These are phyloP conservation scores for Arctium lappa DNA, from an alignment of 129 eudicot genomes.

Conservation along the genomic window DNA sequence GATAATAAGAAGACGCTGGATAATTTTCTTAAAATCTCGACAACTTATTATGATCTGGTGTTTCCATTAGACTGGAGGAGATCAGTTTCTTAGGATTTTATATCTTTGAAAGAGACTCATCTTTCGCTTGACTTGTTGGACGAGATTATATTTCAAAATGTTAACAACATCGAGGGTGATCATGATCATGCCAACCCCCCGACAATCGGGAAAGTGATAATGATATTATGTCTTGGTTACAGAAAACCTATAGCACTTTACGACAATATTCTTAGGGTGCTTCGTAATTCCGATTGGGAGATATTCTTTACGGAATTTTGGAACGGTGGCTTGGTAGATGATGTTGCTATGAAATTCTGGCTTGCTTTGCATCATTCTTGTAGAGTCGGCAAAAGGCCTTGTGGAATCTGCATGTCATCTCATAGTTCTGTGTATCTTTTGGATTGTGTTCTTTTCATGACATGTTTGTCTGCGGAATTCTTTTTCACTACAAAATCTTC, in stretches of 20 bases:
- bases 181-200: slow-evolving; percentile 10
- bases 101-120: slow-evolving; percentile 30
- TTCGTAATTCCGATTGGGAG: slow-evolving; percentile 21
- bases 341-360: background rate
- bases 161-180: background rate
- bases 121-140: slow-evolving; percentile 29
- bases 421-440: slow-evolving; percentile 33
- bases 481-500: slow-evolving; percentile 38
- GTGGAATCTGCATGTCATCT: slow-evolving; percentile 25
- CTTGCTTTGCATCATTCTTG: slow-evolving; percentile 32
- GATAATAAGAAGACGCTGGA: slow-evolving; percentile 9
- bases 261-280: background rate
- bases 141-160: slow-evolving; percentile 19
- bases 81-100: slow-evolving; percentile 16
- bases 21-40: slow-evolving; percentile 18
- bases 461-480: background rate
- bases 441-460: slow-evolving; percentile 31
- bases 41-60: slow-evolving; percentile 24
- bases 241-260: slow-evolving; percentile 7
- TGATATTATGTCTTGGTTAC: slow-evolving; percentile 35
- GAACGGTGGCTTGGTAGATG: background rate
- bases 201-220: slow-evolving; percentile 39
- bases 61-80: slow-evolving; percentile 24
- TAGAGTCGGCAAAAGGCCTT: background rate
- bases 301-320: slow-evolving; percentile 18